Evolutionary conservation across 257 asterid genomes (phyloP), one percentile per base, ranked within the genome.

Genomic region (Ocimum tenuiflorum): DNA sequence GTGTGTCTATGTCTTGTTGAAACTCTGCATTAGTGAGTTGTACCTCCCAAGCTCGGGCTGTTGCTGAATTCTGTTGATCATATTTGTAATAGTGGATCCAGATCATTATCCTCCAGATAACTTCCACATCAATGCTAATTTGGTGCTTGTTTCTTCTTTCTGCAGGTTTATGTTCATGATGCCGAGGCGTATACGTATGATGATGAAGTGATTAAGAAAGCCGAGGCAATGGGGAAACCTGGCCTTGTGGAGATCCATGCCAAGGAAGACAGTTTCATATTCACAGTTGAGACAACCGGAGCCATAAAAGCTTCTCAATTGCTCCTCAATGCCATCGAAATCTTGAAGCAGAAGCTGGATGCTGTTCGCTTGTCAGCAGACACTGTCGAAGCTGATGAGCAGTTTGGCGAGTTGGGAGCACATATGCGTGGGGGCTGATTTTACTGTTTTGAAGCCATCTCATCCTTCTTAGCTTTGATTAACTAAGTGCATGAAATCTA

Each of bases 311-410:
- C 99, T 54, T 86, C 97, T 39, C 95, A 86, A 72, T 65, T 94
- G 79, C 82, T 94, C 56, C 73, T 88, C 56, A 94, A 88, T 67
- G 96, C 99, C 47, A 88, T 94, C 1, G 95, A 91, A 5, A 66
- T 94, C 70, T 85, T 94, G 79, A 94, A 94, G 78, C 95, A 81
- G 78, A 94, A 94, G 78, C 55, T 94, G 78, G 99, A 94, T 65
- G 96, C 96, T 7, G 97, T 94, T 61, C 95, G 97, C 61, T 62
- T 94, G 80, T 91, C 99, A 0, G 88, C 95, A 10, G 99, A 91
- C 80, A 88, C 96, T 7, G 95, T 94, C 73, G 97, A 90, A 82
- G 96, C 96, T 46, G 99, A 94, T 64, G 99, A 90, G 64, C 99
- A 94, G 80, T 94, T 94, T 63, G 94, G 95, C 7, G 97, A 94